These are phyloP conservation scores for Penicillium sp. DNA, from an alignment of 2,329 filamentous ascomycete species.

Conservation along the genomic window DNA sequence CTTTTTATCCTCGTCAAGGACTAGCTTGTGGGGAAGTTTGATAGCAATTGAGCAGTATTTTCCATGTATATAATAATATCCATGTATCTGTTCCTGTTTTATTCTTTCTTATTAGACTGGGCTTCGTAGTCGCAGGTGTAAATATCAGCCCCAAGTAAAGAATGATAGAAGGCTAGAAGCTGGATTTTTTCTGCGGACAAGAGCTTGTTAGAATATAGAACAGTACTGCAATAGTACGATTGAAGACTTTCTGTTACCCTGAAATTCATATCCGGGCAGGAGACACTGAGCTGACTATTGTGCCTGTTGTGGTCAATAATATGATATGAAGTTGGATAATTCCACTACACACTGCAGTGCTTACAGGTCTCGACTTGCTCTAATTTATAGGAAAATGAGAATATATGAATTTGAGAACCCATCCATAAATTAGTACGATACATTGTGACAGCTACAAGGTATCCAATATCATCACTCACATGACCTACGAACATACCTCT, in stretches of 20 bases:
- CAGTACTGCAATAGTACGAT: background rate
- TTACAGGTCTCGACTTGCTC: background rate
- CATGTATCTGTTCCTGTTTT: background rate
- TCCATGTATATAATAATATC: background rate
- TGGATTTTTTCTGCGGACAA: background rate
- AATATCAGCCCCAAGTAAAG: background rate
- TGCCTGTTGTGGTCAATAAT: background rate
- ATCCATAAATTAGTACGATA: background rate
- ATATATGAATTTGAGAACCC: background rate
- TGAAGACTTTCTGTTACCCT: background rate
- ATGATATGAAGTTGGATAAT: background rate
- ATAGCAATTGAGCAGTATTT: background rate
- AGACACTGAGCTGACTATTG: no score
- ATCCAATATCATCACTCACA: background rate
- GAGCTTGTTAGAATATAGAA: no score
- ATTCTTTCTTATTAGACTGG: background rate
- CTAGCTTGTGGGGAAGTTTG: background rate
- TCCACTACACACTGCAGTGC: background rate
- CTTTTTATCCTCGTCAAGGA: background rate
- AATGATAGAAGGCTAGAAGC: background rate
- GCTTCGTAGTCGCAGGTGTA: background rate
- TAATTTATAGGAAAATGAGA: background rate
- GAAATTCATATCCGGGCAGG: no score
- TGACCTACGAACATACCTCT: conserved; percentile 11
- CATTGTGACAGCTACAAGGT: no score